A percentile compares a stretch with the other conserved stretches of the same genome.
These are phyloP conservation scores for Leishmania turanica DNA, from an alignment of 208 protist species.

Conservation along the genomic window DNA sequence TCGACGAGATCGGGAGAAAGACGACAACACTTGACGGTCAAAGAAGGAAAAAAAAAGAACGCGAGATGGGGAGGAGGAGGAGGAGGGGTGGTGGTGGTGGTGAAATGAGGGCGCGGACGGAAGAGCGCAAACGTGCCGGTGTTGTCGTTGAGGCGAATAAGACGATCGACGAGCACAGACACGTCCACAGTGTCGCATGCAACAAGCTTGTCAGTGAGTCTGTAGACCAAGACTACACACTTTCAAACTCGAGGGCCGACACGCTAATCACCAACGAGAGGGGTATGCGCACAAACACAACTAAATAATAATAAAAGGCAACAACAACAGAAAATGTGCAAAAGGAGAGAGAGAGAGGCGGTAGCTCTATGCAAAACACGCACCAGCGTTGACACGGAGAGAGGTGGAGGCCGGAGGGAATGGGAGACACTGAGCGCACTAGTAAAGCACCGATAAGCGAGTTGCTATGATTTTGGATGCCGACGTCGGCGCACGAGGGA, in stretches of 20 bases:
- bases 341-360: no score
- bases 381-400: neutral
- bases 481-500: neutral
- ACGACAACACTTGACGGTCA: neutral
- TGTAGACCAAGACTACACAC: neutral
- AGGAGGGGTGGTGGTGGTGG: neutral
- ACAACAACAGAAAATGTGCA: neutral
- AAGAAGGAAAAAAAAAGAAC: neutral
- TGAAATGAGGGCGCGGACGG: neutral
- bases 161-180: neutral
- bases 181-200: neutral
- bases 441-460: neutral
- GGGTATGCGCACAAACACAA: neutral
- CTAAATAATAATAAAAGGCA: neutral
- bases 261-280: neutral
- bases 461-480: neutral
- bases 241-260: neutral
- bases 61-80: neutral
- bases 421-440: neutral
- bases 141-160: neutral
- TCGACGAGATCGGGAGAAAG: neutral
- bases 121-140: neutral
- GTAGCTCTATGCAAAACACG: neutral
- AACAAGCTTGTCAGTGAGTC: neutral
- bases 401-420: neutral